Conservation (phyloP, 2,329 filamentous ascomycete species). For the Neonectria neomacrospora region DNA sequence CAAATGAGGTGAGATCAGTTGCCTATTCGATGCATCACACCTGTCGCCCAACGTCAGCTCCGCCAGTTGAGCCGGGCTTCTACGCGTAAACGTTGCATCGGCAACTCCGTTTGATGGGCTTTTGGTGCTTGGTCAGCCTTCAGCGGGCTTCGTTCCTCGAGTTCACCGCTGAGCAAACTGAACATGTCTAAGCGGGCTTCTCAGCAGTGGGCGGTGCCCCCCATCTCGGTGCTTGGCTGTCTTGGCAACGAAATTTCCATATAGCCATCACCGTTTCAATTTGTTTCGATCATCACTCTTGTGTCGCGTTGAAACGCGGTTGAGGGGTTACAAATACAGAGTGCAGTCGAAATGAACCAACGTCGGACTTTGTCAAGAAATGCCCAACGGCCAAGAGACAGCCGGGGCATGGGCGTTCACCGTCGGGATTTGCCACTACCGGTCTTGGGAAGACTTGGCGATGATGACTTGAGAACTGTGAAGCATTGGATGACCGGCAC, state of each 20-base stretch:
- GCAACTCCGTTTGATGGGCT: too few species aligned
- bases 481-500: background rate
- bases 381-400: background rate
- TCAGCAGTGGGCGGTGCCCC: background rate
- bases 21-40: background rate
- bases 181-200: background rate
- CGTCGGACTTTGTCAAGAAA: background rate
- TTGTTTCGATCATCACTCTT: too few species aligned
- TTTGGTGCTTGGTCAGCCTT: too few species aligned
- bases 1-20: background rate
- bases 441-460: background rate
- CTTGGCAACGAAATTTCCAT: too few species aligned
- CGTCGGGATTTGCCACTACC: background rate
- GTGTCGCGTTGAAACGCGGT: too few species aligned
- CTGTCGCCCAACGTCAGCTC: background rate
- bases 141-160: background rate
- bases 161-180: too few species aligned
- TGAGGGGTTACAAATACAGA: too few species aligned
- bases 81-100: too few species aligned
- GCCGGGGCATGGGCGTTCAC: background rate
- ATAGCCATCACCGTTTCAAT: too few species aligned
- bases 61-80: background rate
- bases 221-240: background rate
- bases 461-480: background rate
- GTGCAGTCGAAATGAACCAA: background rate